Evolutionary conservation across 2,329 filamentous ascomycete genomes (phyloP), one percentile per base, ranked within the genome.

Genomic region (Zasmidium citrigriseum): DNA sequence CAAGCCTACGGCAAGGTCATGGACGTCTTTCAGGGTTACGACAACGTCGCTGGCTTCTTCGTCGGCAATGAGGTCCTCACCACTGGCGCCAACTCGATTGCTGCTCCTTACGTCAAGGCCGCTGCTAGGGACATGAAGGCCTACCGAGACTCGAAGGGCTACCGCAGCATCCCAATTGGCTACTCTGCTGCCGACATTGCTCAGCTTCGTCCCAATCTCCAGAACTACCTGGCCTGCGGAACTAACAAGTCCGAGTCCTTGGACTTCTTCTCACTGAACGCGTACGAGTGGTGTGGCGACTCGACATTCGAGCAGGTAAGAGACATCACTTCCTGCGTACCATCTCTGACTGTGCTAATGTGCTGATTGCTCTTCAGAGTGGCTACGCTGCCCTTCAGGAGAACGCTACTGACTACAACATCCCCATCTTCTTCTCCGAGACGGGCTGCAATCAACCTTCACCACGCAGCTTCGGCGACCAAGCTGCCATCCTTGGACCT

Each of bases 371-470:
- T n/a, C 29, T 20, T 23, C 78, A 71, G 18, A 86, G 91, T 2
- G 91, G 90, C 57, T 96, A 96, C 76, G 70, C 79, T 48, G 79
- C 80, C 62, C 84, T 96, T 24, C 82, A 91, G 72, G 74, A 80
- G 54, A 86, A 89, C 64, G 86, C 89, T 4, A 82, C 82, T 38
- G 75, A 84, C 67, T 93, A 91, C 74, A 88, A 86, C 48, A 86
- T 96, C n/a, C 91, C 90, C 20, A 91, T 95, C 68, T 93, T 92
- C 80, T 91, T 96, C 76, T 93, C 90, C 29, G 91, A 96, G 76
- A 95, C 90, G 2, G 91, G 91, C 58, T 96, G 91, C 82, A 93
- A 90, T 71, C 81, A 78, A 4, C 80, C 81, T 1, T 76, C 77
- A 1, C 86, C 87, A 0, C 83, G 89, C 46, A 76, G 80, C 1